Conservation (phyloP, 1,284 basidiomycete genomes). For the Trichosporon sp. region DNA sequence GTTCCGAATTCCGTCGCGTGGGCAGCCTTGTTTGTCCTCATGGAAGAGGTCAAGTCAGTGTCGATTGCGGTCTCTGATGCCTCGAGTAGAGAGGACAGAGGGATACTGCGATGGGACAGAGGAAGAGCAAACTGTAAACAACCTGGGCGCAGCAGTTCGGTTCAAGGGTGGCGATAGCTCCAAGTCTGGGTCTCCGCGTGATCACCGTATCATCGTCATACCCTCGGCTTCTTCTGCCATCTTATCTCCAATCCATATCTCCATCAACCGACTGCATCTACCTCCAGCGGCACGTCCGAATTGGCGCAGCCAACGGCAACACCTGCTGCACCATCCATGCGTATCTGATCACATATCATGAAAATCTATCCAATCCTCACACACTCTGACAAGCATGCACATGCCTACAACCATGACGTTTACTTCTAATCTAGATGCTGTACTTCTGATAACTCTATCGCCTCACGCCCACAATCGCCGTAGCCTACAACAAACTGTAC, state of each 20-base stretch:
- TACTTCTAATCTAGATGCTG: background rate
- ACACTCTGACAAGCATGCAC: too few species aligned
- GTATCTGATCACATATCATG: background rate
- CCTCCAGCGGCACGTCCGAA: too few species aligned
- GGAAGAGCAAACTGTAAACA: background rate
- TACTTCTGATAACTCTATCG: background rate
- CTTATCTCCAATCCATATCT: background rate
- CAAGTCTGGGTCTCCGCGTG: background rate
- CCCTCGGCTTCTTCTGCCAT: background rate
- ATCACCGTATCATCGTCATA: slow-evolving; percentile 1
- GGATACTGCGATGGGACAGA: too few species aligned
- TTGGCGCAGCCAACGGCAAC: too few species aligned
- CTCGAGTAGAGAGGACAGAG: background rate
- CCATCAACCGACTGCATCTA: too few species aligned
- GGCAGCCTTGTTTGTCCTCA: background rate
- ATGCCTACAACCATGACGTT: background rate
- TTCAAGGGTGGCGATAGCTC: background rate
- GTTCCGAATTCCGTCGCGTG: background rate
- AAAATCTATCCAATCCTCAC: too few species aligned
- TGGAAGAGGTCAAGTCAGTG: background rate
- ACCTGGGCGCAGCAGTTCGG: background rate
- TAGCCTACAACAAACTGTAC: background rate
- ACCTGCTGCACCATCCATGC: too few species aligned
- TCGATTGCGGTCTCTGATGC: background rate
- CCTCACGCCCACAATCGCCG: background rate